Evolutionary conservation across 805 yeast genomes (phyloP).

Genomic region (Debaryomyces tyrocola): DNA sequence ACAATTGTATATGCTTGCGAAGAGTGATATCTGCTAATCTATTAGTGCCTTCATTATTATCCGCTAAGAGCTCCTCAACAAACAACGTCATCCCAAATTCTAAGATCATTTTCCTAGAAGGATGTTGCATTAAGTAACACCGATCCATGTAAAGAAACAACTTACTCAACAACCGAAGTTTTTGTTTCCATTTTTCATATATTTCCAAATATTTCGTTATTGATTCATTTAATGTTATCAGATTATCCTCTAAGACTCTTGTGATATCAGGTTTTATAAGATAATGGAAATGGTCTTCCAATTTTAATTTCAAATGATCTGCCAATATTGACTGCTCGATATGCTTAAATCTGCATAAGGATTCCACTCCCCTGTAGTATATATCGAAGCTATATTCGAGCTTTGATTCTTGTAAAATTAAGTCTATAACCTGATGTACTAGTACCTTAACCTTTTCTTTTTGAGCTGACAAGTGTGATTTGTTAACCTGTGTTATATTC

Average conservation of each 20-base stretch:
- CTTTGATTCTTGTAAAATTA: slow-evolving; percentile 15
- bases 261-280: slow-evolving; percentile 9
- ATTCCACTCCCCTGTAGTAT: slow-evolving; percentile 30
- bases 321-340: slow-evolving; percentile 32
- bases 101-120: slow-evolving; percentile 24
- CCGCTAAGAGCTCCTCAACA: slow-evolving; percentile 12
- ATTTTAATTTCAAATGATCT: slow-evolving; percentile 14
- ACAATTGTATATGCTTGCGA: slow-evolving; percentile 9
- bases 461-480: slow-evolving; percentile 7
- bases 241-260: neutral
- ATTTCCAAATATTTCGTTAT: slow-evolving; percentile 12
- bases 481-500: slow-evolving; percentile 5
- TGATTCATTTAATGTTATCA: slow-evolving; percentile 4
- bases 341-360: slow-evolving; percentile 30
- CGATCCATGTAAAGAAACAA: slow-evolving; percentile 38
- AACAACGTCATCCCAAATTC: slow-evolving; percentile 24
- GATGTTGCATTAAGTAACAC: slow-evolving; percentile 33
- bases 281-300: slow-evolving; percentile 15
- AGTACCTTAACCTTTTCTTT: neutral
- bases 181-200: slow-evolving; percentile 23
- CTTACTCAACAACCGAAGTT: slow-evolving; percentile 23
- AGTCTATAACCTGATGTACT: slow-evolving; percentile 16
- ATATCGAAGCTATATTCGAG: slow-evolving; percentile 20
- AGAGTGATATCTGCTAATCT: slow-evolving; percentile 5
- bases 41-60: neutral